phyloP scores from a whole-genome alignment of 768 basidiomycete genomes.

The Calocybe cyanea region DNA sequence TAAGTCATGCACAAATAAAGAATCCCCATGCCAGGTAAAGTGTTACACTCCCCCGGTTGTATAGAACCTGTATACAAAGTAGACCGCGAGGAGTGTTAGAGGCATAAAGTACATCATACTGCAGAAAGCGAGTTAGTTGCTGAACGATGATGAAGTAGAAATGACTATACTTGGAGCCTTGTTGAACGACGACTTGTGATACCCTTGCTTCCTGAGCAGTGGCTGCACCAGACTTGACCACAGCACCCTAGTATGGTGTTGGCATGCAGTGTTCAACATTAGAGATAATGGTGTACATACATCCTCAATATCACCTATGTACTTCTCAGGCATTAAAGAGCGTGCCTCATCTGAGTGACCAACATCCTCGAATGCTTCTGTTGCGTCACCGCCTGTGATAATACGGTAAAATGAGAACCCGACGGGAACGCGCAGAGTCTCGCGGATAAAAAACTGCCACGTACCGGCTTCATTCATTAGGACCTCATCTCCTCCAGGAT shows the following conservation, averaged over 20 bases:
- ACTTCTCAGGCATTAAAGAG: slow-evolving; percentile 71
- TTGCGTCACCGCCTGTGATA: slow-evolving; percentile 81
- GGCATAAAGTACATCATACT: slow-evolving; percentile 86
- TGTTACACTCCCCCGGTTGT: slow-evolving; percentile 37
- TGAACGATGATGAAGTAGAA: slow-evolving; percentile 9
- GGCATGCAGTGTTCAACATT: slow-evolving; percentile 5
- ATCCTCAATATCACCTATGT: slow-evolving; percentile 80
- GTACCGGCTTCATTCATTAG: slow-evolving; percentile 86
- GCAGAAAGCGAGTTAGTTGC: slow-evolving; percentile 10
- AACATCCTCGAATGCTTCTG: slow-evolving; percentile 98
- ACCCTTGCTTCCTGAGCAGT: slow-evolving; percentile 43
- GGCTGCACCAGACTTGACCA: slow-evolving; percentile 50
- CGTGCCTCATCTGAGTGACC: slow-evolving; percentile 99
- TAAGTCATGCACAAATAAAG: slow-evolving; percentile 12
- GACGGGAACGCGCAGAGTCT: slow-evolving; percentile 4
- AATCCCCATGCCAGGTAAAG: slow-evolving; percentile 1
- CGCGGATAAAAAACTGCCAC: slow-evolving; percentile 29
- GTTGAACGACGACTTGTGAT: slow-evolving; percentile 52
- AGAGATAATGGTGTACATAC: slow-evolving; percentile 46
- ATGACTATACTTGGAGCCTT: slow-evolving; percentile 60
- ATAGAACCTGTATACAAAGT: slow-evolving; percentile 87
- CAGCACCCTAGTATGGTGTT: slow-evolving; percentile 36
- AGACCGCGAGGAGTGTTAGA: slow-evolving; percentile 71
- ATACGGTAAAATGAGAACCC: slow-evolving; percentile 9
- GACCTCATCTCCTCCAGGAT: slow-evolving; percentile 98